Conservation (phyloP, 1,284 basidiomycete genomes). For the Chalciporus sp. region DNA sequence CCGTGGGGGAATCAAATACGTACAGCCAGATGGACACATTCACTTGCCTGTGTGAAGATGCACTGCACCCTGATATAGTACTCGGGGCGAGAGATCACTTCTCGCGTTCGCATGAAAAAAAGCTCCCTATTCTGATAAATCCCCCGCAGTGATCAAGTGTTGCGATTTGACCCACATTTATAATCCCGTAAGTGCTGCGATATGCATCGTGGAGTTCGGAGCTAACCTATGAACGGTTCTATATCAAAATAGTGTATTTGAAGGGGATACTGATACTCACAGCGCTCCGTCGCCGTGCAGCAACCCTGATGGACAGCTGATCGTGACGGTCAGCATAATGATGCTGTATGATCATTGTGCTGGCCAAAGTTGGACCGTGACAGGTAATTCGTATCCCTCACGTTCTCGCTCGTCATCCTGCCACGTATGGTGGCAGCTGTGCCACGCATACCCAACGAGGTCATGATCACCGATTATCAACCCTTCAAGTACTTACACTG, state of each 20-base stretch:
- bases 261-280: slow-evolving; percentile 13
- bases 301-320: not conserved
- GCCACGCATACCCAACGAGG: slow-evolving; percentile 19
- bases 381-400: slow-evolving; percentile 23
- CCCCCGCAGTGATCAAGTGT: slow-evolving; percentile 16
- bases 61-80: slow-evolving; percentile 12
- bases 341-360: slow-evolving; percentile 16
- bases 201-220: slow-evolving; percentile 27
- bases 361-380: slow-evolving; percentile 10
- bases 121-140: slow-evolving; percentile 8
- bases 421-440: slow-evolving; percentile 18
- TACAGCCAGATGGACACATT: slow-evolving; percentile 7
- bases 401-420: slow-evolving; percentile 28
- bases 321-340: too few relatives aligned
- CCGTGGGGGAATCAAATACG: slow-evolving; percentile 22
- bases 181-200: slow-evolving; percentile 24
- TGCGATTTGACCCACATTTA: slow-evolving; percentile 6
- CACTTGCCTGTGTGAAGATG: slow-evolving; percentile 9
- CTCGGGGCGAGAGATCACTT: slow-evolving; percentile 8
- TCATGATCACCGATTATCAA: slow-evolving; percentile 21
- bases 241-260: slow-evolving; percentile 8
- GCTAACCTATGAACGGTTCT: slow-evolving; percentile 4
- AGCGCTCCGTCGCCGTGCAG: slow-evolving; percentile 17
- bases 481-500: too few relatives aligned
- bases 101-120: slow-evolving; percentile 23